Base-by-base conservation (phyloP, 2,329 filamentous ascomycete genomes). In the Claviceps quebecensis region DNA sequence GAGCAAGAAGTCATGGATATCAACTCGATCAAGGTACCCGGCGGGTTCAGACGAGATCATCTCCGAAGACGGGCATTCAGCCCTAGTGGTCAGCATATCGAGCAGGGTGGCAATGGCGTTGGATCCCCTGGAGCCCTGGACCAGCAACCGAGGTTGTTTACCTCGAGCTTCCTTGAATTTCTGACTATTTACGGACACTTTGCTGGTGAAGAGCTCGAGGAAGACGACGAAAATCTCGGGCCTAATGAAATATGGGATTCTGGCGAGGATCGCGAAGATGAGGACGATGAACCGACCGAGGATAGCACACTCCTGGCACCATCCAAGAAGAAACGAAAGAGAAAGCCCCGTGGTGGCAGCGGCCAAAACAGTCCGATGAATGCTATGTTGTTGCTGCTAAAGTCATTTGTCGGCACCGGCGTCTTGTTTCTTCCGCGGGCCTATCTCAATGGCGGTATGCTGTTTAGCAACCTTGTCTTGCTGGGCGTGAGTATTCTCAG, bases 371-470 rank as follows among this genome's bases (percentile, higher is more conserved):
- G 80, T 48, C 82, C 86, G 3, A 83, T 81, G 56, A 87, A 86
- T 55, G 91, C 93, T 9, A 83, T 86, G 11, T 68, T 96, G 58
- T 76, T 98, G 50, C 74, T 98, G 43, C 80, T 98, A 57, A 98
- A 98, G 72, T 97, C 91, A 0, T 98, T 98, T 63, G 93, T 98
- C 47, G 93, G 94, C 19, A 98, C 93, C 0, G 91, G 91, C 52
- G 91, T 97, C 8, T 74, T 97, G 16, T 97, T 97, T 71, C 72
- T 97, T 37, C 91, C 91, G 0, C 83, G 89, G 47, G 91, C 93
- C 4, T 98, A 93, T 64, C 77, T 96, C 56, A 98, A 95, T 61
- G 93, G 93, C 50, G 93, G 93, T 53, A 97, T 98, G 90, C 71
- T 95, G 16, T 98, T 98, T 68, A 95, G 89, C 61, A 95, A 94